Conservation (phyloP, 306 rosid genomes). For the Aeschynomene evenia region DNA sequence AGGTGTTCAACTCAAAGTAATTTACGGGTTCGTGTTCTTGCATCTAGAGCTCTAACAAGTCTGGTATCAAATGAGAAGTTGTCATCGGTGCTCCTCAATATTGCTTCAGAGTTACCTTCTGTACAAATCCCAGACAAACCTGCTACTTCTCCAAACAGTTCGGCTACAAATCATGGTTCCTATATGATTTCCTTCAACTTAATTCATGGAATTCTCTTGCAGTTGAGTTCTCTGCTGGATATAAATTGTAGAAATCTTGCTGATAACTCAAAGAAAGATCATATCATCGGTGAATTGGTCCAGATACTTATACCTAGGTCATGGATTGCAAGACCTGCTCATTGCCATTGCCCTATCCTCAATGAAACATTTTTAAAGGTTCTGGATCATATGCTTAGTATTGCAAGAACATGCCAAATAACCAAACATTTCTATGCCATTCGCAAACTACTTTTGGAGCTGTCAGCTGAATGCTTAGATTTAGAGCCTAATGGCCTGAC, state of each 20-base stretch:
- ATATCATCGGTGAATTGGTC: constrained; percentile 58
- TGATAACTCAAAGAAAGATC: constrained; percentile 75
- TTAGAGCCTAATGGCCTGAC: constrained; percentile 45
- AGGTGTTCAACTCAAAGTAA: constrained; percentile 88
- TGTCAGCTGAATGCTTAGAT: constrained; percentile 73
- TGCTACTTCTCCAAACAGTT: constrained; percentile 26
- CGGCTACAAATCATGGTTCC: constrained; percentile 26
- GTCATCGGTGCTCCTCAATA: constrained; percentile 62
- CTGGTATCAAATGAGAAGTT: constrained; percentile 85
- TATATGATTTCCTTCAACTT: constrained; percentile 53
- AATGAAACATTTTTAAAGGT: constrained; percentile 66
- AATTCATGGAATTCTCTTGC: constrained; percentile 86
- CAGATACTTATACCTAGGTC: constrained; percentile 53
- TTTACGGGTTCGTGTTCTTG: constrained; percentile 86
- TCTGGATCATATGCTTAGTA: constrained; percentile 79
- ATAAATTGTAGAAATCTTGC: constrained; percentile 74
- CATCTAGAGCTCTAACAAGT: constrained; percentile 87
- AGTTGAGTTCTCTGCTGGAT: constrained; percentile 74
- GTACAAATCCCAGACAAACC: constrained; percentile 34
- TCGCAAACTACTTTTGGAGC: constrained; percentile 62
- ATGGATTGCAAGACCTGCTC: constrained; percentile 67
- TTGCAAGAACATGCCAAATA: constrained; percentile 52
- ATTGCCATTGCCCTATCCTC: constrained; percentile 73
- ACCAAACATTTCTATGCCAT: constrained; percentile 42
- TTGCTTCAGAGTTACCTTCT: constrained; percentile 72